Base-by-base conservation (phyloP, 345 rosid species). In the Kernera saxatilis region DNA sequence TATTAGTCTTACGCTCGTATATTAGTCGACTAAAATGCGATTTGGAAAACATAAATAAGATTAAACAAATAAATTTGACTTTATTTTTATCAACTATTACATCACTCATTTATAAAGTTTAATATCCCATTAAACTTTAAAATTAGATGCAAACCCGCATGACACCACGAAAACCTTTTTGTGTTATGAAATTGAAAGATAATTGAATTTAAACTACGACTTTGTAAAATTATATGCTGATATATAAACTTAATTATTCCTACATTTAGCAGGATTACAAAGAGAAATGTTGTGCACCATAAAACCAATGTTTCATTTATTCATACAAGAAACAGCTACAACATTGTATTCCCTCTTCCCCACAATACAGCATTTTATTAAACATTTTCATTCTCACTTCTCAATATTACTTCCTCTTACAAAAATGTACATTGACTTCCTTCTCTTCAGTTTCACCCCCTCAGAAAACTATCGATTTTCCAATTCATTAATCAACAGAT, bases 381-480 rank as follows among this genome's bases (percentile, higher is more conserved):
- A 35, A 13, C 2, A 3, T 41, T 33, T 33, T 43, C 27, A 55
- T 6, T 55, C 23, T 65, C 51, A 36, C 19, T 13, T 55, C 39
- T 54, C 48, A 33, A 19, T 49, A 49, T 36, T 30, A 23, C 43
- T 26, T 37, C 7, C 35, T 55, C 37, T 64, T 17, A 57, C 54
- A 66, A 67, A 71, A 65, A 26, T 65, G 50, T 56, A 65, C 77
- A 65, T 3, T 7, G 30, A 25, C 30, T 18, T 48, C 9, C 23
- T 30, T 60, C 18, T 53, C 57, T 6, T 56, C 22, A 46, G 51
- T 62, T 48, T 8, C 17, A 43, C 26, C 65, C 66, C 21, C 11
- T 46, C 14, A 27, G 77, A 73, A 56, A 73, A 73, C 59, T 45
- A 46, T 45, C 3, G 40, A 39, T 73, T 73, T 73, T 73, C 71